Conservation (phyloP, 2,329 filamentous ascomycete genomes). For the Aspergillus pseudoglaucus region DNA sequence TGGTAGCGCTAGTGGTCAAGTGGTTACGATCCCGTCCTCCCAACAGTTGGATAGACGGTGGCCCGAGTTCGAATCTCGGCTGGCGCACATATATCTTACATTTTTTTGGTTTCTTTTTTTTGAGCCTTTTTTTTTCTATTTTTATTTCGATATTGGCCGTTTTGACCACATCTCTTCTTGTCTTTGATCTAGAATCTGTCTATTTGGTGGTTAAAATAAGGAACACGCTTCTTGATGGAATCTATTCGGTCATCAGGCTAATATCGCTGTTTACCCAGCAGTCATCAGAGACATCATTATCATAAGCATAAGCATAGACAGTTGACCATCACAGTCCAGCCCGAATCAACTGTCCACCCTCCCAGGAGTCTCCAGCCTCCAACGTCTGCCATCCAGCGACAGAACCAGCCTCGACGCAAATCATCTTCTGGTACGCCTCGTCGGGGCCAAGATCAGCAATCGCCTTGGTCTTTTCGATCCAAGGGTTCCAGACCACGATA, state of each 20-base stretch:
- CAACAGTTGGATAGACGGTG: not conserved
- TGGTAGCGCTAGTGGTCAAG: not conserved
- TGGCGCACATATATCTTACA: not conserved
- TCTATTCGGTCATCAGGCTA: not conserved
- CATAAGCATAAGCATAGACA: not conserved
- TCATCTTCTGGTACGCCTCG: constrained; percentile 85
- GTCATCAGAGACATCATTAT: not conserved
- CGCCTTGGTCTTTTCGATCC: constrained; percentile 72
- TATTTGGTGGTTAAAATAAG: no score
- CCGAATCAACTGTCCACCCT: constrained; percentile 56
- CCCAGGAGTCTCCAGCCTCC: constrained; percentile 68
- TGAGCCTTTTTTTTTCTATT: not conserved
- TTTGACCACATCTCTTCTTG: not conserved
- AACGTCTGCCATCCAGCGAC: constrained; percentile 77
- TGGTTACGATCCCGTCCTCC: constrained; percentile 1
- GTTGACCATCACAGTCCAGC: constrained; percentile 8
- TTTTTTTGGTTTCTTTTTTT: not conserved
- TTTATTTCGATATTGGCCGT: not conserved
- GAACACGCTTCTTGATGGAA: not conserved
- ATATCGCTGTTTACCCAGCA: not conserved
- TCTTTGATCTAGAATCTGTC: no score
- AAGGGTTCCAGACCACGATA: constrained; percentile 96
- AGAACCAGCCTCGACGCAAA: constrained; percentile 86
- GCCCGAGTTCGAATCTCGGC: constrained; percentile 1
- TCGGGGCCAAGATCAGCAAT: constrained; percentile 87